A percentile compares a stretch with the other conserved stretches of the same genome.
Conservation (phyloP, 495 filamentous ascomycete genomes). For the Penicillium arizonense region DNA sequence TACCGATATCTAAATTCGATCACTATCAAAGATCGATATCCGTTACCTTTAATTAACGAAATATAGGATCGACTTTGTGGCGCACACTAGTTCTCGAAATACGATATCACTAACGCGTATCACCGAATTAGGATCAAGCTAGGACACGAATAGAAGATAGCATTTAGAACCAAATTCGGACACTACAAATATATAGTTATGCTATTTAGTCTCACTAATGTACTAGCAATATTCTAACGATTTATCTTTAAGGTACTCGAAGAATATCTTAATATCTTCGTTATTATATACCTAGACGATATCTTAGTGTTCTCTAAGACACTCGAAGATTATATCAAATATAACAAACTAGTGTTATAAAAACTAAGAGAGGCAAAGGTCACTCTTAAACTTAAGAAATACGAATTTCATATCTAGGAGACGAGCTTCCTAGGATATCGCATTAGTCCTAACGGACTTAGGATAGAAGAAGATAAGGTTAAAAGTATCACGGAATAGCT, state of each 20-base stretch:
- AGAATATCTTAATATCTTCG: slow-evolving; percentile 25
- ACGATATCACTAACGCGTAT: slow-evolving; percentile 16
- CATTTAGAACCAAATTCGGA: slow-evolving; percentile 29
- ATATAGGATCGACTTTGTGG: slow-evolving; percentile 11
- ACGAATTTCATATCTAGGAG: slow-evolving; percentile 8
- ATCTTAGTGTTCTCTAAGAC: slow-evolving; percentile 29
- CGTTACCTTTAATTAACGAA: slow-evolving; percentile 12
- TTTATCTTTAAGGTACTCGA: slow-evolving; percentile 29
- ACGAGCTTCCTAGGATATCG: slow-evolving; percentile 12
- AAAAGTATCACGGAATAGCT: slow-evolving; percentile 5
- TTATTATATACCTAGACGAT: slow-evolving; percentile 32
- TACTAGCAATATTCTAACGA: slow-evolving; percentile 23
- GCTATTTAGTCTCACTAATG: slow-evolving; percentile 12
- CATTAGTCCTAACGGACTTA: slow-evolving; percentile 6
- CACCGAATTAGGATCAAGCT: slow-evolving; percentile 4
- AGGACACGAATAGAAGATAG: slow-evolving; percentile 30
- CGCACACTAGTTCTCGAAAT: slow-evolving; percentile 19
- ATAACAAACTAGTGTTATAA: slow-evolving; percentile 7
- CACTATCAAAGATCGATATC: slow-evolving; percentile 19
- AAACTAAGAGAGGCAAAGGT: slow-evolving; percentile 6
- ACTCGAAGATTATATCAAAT: neutral
- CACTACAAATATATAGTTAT: slow-evolving; percentile 26
- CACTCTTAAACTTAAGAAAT: slow-evolving; percentile 16
- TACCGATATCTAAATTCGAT: slow-evolving; percentile 20
- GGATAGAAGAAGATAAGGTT: slow-evolving; percentile 12